Evolutionary conservation across 257 asterid genomes (phyloP).

Genomic region (Marsdenia floribunda): DNA sequence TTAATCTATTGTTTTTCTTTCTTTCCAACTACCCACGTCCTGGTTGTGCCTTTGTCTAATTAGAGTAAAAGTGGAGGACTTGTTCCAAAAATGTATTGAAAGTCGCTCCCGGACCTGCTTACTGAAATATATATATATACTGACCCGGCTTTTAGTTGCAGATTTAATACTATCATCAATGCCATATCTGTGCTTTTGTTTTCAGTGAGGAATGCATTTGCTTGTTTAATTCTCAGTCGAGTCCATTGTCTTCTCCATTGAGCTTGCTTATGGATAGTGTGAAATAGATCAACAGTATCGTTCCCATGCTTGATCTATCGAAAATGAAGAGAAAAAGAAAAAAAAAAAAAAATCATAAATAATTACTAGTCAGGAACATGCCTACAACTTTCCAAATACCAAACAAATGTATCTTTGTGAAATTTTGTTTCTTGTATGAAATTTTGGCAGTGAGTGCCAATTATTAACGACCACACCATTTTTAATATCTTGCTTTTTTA

Average conservation of each 20-base stretch:
- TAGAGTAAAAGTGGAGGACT: constrained; percentile 3
- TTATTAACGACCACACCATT: neutral
- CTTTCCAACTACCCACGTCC: constrained; percentile 12
- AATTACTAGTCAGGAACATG: too few relatives aligned
- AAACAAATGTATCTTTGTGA: neutral
- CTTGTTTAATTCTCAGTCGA: constrained; percentile 14
- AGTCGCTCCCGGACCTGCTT: neutral
- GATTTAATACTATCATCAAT: neutral
- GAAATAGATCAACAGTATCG: constrained; percentile 35
- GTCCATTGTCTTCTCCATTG: constrained; percentile 24
- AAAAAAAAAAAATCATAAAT: neutral
- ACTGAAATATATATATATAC: neutral
- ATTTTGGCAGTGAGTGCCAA: neutral
- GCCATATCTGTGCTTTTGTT: neutral
- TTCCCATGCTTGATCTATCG: constrained; percentile 48
- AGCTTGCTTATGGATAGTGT: constrained; percentile 32
- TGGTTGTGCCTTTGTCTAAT: neutral
- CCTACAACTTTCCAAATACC: too few relatives aligned
- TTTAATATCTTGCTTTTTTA: too few relatives aligned
- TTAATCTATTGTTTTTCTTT: constrained; percentile 15
- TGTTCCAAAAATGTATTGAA: neutral
- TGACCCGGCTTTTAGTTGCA: neutral
- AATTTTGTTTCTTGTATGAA: neutral
- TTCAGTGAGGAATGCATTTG: neutral
- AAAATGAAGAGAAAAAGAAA: neutral